Evolutionary conservation across 2,329 filamentous ascomycete species (phyloP), one percentile per base, ranked within the genome.

Genomic region (Arthrobotrys sinensis): DNA sequence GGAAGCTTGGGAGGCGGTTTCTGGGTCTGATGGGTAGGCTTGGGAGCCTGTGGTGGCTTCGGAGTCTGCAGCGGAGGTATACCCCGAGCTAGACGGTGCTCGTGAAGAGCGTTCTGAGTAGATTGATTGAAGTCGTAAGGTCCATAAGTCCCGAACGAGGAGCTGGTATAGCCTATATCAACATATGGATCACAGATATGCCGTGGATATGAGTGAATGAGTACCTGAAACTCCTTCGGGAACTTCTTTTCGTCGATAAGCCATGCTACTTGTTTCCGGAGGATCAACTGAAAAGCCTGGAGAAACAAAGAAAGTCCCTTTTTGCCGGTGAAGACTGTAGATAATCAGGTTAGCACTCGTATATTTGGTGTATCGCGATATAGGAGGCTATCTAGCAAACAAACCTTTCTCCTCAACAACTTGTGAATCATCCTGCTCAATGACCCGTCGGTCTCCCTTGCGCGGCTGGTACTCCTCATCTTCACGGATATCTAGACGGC

Each of bases 141-240:
- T 88, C 95, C 96, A 99, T 12, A 99, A 88, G 83, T 97, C 94
- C 75, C 90, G 89, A 4, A 96, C 90, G 8, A 97, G 53, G 19
- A 79, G 38, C 68, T 73, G 48, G 14, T 19, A 34, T 10, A 28
- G 2, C 36, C 24, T 28, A 75, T 66, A 43, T 80, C 62, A 80
- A 24, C 38, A 65, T 48, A 52, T 79, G 43, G 21, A 24, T 52
- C 70, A 65, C 28, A 24, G 7, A 28, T 36, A 40, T 36, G n/a
- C 52, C 11, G 46, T 46, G 21, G 16, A 48, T 34, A 19, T 12
- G 3, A 32, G 46, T 12, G 16, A 19, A 24, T 28, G 24, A 76
- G 57, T 80, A 89, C 90, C 86, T 97, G 93, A 11, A 97, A 87
- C 81, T 97, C 91, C 3, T 86, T 84, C 0, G 91, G 90, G 57